These are phyloP conservation scores for Isoetes engelmannii DNA, from an alignment of 83 land plant species.

Conservation along the genomic window DNA sequence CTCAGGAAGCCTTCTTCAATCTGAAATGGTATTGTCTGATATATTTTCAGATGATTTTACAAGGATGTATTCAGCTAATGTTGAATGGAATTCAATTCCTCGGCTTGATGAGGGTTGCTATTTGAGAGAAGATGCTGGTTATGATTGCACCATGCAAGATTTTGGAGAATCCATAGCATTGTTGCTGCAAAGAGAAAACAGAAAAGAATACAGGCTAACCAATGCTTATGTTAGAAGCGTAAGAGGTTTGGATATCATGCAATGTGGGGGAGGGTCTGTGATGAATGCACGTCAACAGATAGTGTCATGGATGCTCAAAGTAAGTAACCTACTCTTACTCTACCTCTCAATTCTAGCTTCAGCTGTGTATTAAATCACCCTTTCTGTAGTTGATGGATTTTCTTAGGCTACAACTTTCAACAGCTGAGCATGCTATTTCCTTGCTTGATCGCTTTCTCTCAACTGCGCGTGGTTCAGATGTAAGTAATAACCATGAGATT, in stretches of 20 bases:
- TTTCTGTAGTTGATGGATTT: slow-evolving; percentile 16
- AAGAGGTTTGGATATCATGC: not conserved
- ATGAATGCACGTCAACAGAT: not conserved
- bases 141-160: not conserved
- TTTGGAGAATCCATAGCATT: slow-evolving; percentile 17
- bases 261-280: not conserved
- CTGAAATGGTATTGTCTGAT: too few species aligned
- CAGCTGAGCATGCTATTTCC: slow-evolving; percentile 24
- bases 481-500: not conserved
- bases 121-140: not conserved
- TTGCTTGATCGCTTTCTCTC: slow-evolving; percentile 25
- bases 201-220: not conserved
- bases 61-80: too few species aligned
- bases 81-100: not conserved
- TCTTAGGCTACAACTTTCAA: slow-evolving; percentile 10
- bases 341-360: not conserved
- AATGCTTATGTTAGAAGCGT: slow-evolving; percentile 5
- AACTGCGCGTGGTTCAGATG: not conserved
- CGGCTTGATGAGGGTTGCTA: not conserved
- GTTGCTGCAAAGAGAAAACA: slow-evolving; percentile 16
- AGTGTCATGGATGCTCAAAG: slow-evolving; percentile 14
- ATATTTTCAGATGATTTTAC: too few species aligned
- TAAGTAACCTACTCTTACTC: not conserved
- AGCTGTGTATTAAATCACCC: not conserved
- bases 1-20: too few species aligned